phyloP scores from a whole-genome alignment of 352 stramenopile genomes.

The Phytophthora pistaciae region DNA sequence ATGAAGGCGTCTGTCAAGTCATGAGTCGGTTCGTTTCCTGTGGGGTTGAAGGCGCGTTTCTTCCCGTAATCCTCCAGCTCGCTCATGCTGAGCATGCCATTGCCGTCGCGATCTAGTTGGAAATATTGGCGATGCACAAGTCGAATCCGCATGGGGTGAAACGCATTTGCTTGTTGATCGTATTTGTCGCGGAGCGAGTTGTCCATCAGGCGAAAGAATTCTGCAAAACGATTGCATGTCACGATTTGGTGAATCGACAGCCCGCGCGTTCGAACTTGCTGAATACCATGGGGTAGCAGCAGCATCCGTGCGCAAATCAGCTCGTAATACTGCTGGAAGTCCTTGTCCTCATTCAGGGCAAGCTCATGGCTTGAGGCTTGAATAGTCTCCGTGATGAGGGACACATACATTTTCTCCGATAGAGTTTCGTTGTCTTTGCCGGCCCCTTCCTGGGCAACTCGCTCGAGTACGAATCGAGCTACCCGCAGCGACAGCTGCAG shows the following conservation, averaged over 20 bases:
- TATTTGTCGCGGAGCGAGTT: conserved; percentile 40
- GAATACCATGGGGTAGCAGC: conserved; percentile 57
- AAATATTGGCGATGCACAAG: conserved; percentile 68
- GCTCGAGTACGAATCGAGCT: conserved; percentile 27
- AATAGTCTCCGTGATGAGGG: conserved; percentile 42
- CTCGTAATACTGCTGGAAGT: conserved; percentile 67
- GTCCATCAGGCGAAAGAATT: conserved; percentile 59
- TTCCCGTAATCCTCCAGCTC: conserved; percentile 71
- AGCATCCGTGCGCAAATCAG: conserved; percentile 67
- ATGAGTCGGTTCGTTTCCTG: conserved; percentile 48
- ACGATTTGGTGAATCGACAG: conserved; percentile 44
- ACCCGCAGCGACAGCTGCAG: conserved; percentile 48
- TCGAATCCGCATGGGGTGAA: conserved; percentile 42
- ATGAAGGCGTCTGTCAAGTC: conserved; percentile 68
- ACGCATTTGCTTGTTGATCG: conserved; percentile 40
- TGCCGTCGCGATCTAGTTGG: conserved; percentile 71
- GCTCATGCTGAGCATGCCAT: conserved; percentile 57
- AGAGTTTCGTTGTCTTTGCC: conserved; percentile 29
- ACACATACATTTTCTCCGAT: conserved; percentile 38
- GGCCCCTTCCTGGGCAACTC: conserved; percentile 7
- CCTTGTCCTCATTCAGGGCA: conserved; percentile 43
- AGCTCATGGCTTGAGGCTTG: conserved; percentile 16
- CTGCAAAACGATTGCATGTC: conserved; percentile 42
- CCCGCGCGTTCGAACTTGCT: conserved; percentile 22
- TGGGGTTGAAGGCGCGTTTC: conserved; percentile 73